A percentile compares a stretch with the other conserved stretches of the same genome.
Evolutionary conservation across 148 eudicot genomes (phyloP).

Genomic region (Nepenthes gracilis): DNA sequence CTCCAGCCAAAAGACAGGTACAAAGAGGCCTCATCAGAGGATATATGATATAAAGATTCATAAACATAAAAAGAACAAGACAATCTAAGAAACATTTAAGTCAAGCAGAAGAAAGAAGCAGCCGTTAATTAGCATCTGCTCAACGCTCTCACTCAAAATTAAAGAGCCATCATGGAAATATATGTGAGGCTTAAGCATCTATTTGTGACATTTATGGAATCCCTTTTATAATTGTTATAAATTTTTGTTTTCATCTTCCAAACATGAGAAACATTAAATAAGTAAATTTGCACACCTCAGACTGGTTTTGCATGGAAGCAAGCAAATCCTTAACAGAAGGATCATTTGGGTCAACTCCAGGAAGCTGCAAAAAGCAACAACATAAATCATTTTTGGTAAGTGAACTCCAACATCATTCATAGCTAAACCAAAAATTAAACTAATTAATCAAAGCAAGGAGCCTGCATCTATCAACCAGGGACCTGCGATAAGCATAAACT

Average conservation of each 20-base stretch:
- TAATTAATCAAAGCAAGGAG: background rate
- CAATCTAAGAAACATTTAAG: no score
- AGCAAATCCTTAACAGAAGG: slow-evolving; percentile 76
- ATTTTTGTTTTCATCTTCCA: background rate
- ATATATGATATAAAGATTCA: no score
- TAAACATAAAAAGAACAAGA: no score
- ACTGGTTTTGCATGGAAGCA: slow-evolving; percentile 77
- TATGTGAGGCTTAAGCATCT: no score
- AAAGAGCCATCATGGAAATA: no score
- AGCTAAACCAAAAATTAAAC: background rate
- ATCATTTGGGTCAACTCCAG: slow-evolving; percentile 97
- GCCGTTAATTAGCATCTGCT: no score
- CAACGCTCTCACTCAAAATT: no score
- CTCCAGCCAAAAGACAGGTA: no score
- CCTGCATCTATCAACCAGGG: no score
- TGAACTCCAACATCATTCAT: background rate
- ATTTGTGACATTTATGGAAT: background rate
- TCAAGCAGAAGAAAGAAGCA: no score
- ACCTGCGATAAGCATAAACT: no score
- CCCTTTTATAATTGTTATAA: background rate
- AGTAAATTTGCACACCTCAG: slow-evolving; percentile 54
- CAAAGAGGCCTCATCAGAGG: no score
- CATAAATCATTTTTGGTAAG: background rate
- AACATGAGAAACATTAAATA: background rate
- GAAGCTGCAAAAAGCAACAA: slow-evolving; percentile 46